Evolutionary conservation across 257 asterid species (phyloP), one percentile per base, ranked within the genome.

Genomic region (Solanum virginianum): DNA sequence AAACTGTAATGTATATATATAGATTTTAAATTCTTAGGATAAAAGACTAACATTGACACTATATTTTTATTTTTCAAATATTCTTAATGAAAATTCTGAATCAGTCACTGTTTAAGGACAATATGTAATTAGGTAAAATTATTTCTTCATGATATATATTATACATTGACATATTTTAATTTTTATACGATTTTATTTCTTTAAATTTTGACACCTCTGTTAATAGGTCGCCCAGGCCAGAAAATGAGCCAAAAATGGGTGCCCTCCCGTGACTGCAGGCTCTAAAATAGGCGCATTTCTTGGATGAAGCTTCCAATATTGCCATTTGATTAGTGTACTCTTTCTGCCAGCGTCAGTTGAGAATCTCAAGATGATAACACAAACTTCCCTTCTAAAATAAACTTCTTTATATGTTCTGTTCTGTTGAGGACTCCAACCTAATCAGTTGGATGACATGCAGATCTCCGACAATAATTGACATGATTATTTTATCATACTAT

Each of bases 231-330:
- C n/a, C 7, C 7, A 14, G 29, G 3, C 81, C 43, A 8, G 43
- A 49, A 47, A 13, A 49, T 75, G 41, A 49, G 82, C 82, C 62
- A 75, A 51, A 77, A 77, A 53, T 4, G 24, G 3, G 62, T 24
- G 82, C 24, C 45, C 15, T 77, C 62, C 57, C 82, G 63, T 77
- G 47, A 77, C 82, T 49, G 45, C 82, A 51, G 51, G 24, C 55
- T 77, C 24, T 51, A 26, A 22, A 51, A 51, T 51, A 77, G 15
- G 62, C 62, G 60, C 43, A 75, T 75, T 75, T 49, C 43, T 74
- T 53, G 81, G 59, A 74, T 74, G 39, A 47, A 47, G 57, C 57
- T 72, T 68, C 51, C 26, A 70, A 26, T 26, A 39, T 77, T 62
- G 18, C 10, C 62, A 77, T 22, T 77, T 51, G 82, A 77, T 8